phyloP scores from a whole-genome alignment of 495 filamentous ascomycete genomes.

The Bacidia gigantensis region DNA sequence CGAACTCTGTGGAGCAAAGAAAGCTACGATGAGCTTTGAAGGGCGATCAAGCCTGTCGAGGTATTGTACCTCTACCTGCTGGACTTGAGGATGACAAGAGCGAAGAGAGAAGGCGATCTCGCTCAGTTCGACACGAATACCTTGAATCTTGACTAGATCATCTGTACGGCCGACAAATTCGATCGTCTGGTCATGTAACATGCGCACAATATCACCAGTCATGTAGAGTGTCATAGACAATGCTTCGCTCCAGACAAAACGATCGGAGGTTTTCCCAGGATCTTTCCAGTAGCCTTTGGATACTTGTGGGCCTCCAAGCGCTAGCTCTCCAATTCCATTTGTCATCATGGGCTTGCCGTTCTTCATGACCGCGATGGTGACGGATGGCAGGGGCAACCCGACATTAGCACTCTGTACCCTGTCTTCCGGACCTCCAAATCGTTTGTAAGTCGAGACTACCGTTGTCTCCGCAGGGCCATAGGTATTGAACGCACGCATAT shows the following conservation, averaged over 20 bases:
- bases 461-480: constrained; percentile 29
- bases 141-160: constrained; percentile 28
- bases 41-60: constrained; percentile 23
- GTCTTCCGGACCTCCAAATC: constrained; percentile 23
- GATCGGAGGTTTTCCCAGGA: constrained; percentile 26
- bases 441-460: constrained; percentile 26
- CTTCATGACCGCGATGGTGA: constrained; percentile 25
- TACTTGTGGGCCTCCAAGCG: constrained; percentile 30
- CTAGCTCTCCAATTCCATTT: constrained; percentile 31
- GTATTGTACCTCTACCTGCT: constrained; percentile 22
- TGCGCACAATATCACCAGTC: constrained; percentile 38
- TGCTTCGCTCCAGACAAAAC: constrained; percentile 27
- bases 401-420: constrained; percentile 25
- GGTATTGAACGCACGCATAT: constrained; percentile 25
- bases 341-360: constrained; percentile 23
- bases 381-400: constrained; percentile 24
- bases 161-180: constrained; percentile 29
- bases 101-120: constrained; percentile 26
- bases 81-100: constrained; percentile 21
- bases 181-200: constrained; percentile 30
- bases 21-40: constrained; percentile 24
- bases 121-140: constrained; percentile 27
- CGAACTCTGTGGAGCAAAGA: constrained; percentile 19
- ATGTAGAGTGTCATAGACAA: constrained; percentile 27
- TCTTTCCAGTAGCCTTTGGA: constrained; percentile 34